Base-by-base conservation (phyloP, 1,284 basidiomycete species). In the Cutaneotrichosporon sp. region DNA sequence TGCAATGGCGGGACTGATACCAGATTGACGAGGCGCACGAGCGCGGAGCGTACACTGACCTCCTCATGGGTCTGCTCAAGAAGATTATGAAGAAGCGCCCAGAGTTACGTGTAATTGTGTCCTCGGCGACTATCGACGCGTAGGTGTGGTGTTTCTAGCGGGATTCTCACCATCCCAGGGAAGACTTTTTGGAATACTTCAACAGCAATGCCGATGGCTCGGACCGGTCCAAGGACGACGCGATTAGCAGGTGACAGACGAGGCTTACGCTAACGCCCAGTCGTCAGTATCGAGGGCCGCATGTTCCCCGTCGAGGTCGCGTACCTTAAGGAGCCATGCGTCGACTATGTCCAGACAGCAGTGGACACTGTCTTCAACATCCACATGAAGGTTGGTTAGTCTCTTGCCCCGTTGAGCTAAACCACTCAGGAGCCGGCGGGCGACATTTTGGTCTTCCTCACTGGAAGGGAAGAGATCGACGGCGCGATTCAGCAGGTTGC, bases 1-100 rank as follows among this genome's bases (percentile, higher is more conserved):
- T 13, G n/a, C n/a, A n/a, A n/a, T n/a, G 4, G 26, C 15, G 23
- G 13, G 30, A 52, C 52, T 58, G 45, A 52, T 10, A 5, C 22
- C 59, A 93, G 90, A 84, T 93, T 47, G 96, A 99, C 66, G 96
- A 98, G 77, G 94, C 91, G 1, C 94, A 99, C 75, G 96, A 99
- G 70, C 80, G 94, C 21, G 92, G 90, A 55, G 80, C 97, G 18
- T 90, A 96, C 64, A 97, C 94, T 1, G 96, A 99, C 70, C 78
- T 98, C 51, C 77, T 99, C 5, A 80, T 99, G 4, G 94, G 96
- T 0, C 78, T 97, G 20, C 75, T 97, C 38, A 96, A 96, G 79
- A 93, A 88, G 91, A 93, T 98, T 52, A 85, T 88, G 40, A 81
- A 84, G 51, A 93, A 94, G 69, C 81, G 94, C 40, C 88, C 90